Percentiles rank a stretch among this genome's conserved stretches.
Conservation (phyloP, 192 early-diverging fungal genomes). For the Coemansia sp. region DNA sequence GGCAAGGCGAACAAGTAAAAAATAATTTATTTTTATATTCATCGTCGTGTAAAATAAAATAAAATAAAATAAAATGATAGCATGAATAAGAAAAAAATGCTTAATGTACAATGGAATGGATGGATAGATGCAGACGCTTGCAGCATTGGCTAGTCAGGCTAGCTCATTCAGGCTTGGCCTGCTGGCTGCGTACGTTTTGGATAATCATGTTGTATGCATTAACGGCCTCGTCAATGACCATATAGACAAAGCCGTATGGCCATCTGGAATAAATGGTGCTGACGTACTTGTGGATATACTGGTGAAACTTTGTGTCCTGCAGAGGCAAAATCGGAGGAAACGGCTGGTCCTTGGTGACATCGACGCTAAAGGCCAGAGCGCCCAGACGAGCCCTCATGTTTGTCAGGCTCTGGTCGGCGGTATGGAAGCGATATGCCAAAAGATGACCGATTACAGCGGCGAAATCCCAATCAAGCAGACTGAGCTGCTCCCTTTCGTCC, state of each 20-base stretch:
- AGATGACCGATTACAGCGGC: conserved; percentile 44
- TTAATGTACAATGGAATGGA: neutral
- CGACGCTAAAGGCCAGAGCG: conserved; percentile 32
- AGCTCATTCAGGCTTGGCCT: neutral
- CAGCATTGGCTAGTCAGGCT: no score
- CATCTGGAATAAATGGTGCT: conserved; percentile 23
- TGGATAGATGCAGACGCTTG: no score
- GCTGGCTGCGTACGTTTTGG: conserved; percentile 19
- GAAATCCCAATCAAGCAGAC: conserved; percentile 44
- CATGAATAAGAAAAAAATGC: neutral
- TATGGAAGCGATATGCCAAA: conserved; percentile 30
- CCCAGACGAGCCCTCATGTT: conserved; percentile 30
- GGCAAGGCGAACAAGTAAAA: neutral
- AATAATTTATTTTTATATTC: no score
- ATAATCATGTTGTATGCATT: conserved; percentile 42
- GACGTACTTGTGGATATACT: conserved; percentile 27
- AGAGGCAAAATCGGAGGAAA: conserved; percentile 33
- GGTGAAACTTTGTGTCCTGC: conserved; percentile 34
- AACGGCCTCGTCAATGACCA: conserved; percentile 49
- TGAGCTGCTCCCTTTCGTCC: conserved; percentile 17
- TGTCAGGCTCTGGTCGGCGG: conserved; percentile 11
- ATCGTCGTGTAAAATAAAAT: no score
- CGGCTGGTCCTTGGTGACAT: conserved; percentile 20
- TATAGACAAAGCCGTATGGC: conserved; percentile 45
- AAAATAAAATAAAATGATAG: neutral